These are phyloP conservation scores for Prillingera fragicola DNA, from an alignment of 1,284 basidiomycete genomes.

Conservation along the genomic window DNA sequence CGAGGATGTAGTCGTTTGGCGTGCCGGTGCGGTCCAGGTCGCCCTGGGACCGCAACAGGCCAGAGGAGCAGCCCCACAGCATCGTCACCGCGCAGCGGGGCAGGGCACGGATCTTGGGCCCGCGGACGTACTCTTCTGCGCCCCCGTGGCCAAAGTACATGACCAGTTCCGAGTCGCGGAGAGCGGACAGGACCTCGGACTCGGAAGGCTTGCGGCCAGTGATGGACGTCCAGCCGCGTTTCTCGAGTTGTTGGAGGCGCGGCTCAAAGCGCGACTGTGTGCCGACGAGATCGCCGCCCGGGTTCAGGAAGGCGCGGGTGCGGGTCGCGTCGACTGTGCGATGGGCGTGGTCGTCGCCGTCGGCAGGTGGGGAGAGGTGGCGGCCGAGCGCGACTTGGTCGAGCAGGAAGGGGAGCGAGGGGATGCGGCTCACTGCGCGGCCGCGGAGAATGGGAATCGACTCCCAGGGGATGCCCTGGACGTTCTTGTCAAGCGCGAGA, in stretches of 20 bases:
- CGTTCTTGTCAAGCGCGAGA: slow-evolving; percentile 82
- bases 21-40: slow-evolving; percentile 89
- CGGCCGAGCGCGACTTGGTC: slow-evolving; percentile 67
- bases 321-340: slow-evolving; percentile 58
- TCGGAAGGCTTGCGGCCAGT: slow-evolving; percentile 71
- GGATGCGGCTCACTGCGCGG: slow-evolving; percentile 81
- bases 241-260: slow-evolving; percentile 66
- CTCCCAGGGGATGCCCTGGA: slow-evolving; percentile 93
- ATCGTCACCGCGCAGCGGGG: slow-evolving; percentile 82
- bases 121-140: slow-evolving; percentile 86
- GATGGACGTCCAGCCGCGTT: slow-evolving; percentile 75
- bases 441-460: slow-evolving; percentile 80
- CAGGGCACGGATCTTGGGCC: slow-evolving; percentile 74
- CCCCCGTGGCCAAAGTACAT: slow-evolving; percentile 98
- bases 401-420: slow-evolving; percentile 77
- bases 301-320: slow-evolving; percentile 84
- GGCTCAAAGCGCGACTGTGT: slow-evolving; percentile 76
- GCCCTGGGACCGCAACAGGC: slow-evolving; percentile 77
- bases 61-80: slow-evolving; percentile 99
- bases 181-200: slow-evolving; percentile 67
- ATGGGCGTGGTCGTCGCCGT: slow-evolving; percentile 6
- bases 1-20: slow-evolving; percentile 90
- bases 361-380: slow-evolving; percentile 46
- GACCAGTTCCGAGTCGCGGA: slow-evolving; percentile 69
- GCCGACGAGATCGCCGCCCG: slow-evolving; percentile 77